Percentiles rank a stretch among this genome's conserved stretches.
phyloP scores from a whole-genome alignment of 2,329 filamentous ascomycete genomes.

The Hypoxylon sp. region DNA sequence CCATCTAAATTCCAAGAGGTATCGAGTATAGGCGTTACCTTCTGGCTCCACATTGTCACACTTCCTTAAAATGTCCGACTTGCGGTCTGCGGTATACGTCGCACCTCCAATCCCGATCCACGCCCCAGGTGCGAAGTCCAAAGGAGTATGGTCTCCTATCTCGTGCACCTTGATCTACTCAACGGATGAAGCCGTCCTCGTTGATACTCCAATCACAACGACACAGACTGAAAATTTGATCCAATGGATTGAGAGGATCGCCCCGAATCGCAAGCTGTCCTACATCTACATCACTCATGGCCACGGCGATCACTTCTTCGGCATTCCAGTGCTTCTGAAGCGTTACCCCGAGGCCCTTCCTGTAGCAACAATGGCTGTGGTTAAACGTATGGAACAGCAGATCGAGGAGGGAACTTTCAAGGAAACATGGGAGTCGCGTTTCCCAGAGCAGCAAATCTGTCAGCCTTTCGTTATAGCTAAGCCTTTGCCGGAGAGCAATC shows the following conservation, averaged over 20 bases:
- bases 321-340: neutral
- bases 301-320: slow-evolving; percentile 16
- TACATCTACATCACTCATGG: slow-evolving; percentile 13
- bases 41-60: neutral
- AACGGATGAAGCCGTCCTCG: slow-evolving; percentile 3
- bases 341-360: slow-evolving; percentile 2
- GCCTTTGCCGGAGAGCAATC: neutral
- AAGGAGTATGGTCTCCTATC: slow-evolving; percentile 11
- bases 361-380: neutral
- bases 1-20: neutral
- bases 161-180: slow-evolving; percentile 12
- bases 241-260: slow-evolving; percentile 10
- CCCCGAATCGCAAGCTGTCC: slow-evolving; percentile 4
- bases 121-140: neutral
- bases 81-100: slow-evolving; percentile 5
- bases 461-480: slow-evolving; percentile 3
- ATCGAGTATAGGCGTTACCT: neutral
- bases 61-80: neutral
- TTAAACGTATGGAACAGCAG: slow-evolving; percentile 5
- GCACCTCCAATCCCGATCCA: slow-evolving; percentile 1
- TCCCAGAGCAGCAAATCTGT: slow-evolving; percentile 2
- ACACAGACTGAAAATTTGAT: slow-evolving; percentile 3
- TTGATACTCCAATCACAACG: slow-evolving; percentile 13
- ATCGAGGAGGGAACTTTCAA: neutral
- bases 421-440: slow-evolving; percentile 5